phyloP scores from a whole-genome alignment of 257 asterid species.

The Rubia yunnanensis region DNA sequence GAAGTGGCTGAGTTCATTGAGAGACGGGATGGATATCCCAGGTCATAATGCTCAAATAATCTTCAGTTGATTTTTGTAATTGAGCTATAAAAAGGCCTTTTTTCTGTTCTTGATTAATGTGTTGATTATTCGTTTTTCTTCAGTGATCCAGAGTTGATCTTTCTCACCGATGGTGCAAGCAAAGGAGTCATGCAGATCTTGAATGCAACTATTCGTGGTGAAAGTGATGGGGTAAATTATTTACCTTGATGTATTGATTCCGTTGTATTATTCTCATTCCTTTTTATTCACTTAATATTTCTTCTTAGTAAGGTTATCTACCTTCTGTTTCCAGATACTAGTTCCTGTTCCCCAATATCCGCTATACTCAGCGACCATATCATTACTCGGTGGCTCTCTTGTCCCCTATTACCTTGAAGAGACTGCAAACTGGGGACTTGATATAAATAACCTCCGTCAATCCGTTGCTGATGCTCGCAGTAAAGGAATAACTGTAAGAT shows the following conservation, averaged over 20 bases:
- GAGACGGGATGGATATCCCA: conserved; percentile 99
- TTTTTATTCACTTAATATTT: background rate
- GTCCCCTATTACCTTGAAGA: conserved; percentile 96
- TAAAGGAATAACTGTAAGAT: conserved; percentile 75
- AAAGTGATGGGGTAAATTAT: conserved; percentile 65
- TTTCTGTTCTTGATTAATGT: conserved; percentile 14
- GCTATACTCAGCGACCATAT: conserved; percentile 86
- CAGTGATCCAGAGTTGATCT: conserved; percentile 96
- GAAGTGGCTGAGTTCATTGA: conserved; percentile 91
- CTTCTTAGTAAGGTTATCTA: background rate
- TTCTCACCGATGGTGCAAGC: conserved; percentile 97
- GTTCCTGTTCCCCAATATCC: conserved; percentile 99
- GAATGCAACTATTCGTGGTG: conserved; percentile 54
- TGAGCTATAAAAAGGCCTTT: background rate
- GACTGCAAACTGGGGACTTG: conserved; percentile 98
- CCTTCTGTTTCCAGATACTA: conserved; percentile 41
- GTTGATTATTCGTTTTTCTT: conserved; percentile 9
- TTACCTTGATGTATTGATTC: conserved; percentile 6
- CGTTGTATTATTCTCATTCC: background rate
- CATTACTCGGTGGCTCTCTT: conserved; percentile 81
- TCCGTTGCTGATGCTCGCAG: conserved; percentile 81
- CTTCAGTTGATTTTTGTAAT: background rate
- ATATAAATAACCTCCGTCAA: conserved; percentile 64
- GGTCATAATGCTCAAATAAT: conserved; percentile 34
- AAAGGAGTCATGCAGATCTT: conserved; percentile 97